Evolutionary conservation across 2,329 filamentous ascomycete species (phyloP).

Genomic region (Akanthomyces dipterigenus): DNA sequence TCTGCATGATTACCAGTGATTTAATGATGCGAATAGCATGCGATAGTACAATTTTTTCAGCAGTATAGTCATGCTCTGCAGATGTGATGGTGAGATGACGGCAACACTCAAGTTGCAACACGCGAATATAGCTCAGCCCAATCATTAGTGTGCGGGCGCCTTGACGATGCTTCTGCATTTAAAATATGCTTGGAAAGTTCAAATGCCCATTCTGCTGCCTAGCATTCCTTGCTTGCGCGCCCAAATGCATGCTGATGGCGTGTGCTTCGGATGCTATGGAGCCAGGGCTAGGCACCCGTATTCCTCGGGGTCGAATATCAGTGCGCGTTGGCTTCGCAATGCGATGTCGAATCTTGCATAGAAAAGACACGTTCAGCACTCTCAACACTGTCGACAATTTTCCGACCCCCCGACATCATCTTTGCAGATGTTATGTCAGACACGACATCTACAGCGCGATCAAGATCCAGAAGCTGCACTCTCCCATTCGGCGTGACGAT

Average conservation of each 20-base stretch:
- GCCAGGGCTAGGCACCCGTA: constrained; percentile 2
- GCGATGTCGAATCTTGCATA: neutral
- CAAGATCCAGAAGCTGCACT: neutral
- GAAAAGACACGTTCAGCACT: neutral
- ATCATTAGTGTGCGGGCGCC: neutral
- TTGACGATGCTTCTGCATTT: neutral
- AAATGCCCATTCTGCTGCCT: constrained; percentile 1
- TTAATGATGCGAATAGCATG: neutral
- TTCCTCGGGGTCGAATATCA: constrained; percentile 4
- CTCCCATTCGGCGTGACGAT: neutral
- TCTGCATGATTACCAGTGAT: neutral
- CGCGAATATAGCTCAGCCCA: neutral
- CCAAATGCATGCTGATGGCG: neutral
- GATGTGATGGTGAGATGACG: neutral
- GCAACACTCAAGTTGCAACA: no score
- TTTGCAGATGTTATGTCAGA: neutral
- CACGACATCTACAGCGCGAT: neutral
- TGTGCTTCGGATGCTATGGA: constrained; percentile 5
- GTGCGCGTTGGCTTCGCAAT: neutral
- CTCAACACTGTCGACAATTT: neutral
- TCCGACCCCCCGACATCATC: neutral
- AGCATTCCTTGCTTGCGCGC: neutral
- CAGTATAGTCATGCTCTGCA: no score
- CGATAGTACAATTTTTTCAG: neutral
- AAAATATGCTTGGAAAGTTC: no score